Evolutionary conservation across 2,329 filamentous ascomycete species (phyloP), one percentile per base, ranked within the genome.

Genomic region (Pezicula radicicola): DNA sequence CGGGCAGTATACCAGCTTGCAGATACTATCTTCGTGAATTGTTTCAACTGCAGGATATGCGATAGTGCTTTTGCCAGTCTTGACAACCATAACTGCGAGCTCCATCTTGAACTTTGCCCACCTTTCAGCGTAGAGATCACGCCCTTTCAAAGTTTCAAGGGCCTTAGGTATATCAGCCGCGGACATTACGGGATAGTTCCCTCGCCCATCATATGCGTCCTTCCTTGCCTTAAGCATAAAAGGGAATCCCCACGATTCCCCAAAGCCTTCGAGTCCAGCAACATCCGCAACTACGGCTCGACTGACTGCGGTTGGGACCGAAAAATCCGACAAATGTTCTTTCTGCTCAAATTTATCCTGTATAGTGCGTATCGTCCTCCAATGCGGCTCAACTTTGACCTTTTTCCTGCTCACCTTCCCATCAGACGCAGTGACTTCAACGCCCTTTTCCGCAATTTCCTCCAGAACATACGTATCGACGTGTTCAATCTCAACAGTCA

Each of bases 261-360:
- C 85, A 37, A 88, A 83, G 36, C 80, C 74, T 59, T 80, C 74
- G 60, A 97, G 73, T 37, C 77, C 73, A 6, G 75, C 71, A 50
- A 82, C 80, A 46, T 77, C 75, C n/a, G 78, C 73, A 72, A 76
- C 3, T 65, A 67, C 50, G 10, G 81, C 78, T 44, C 95, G 71
- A 25, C 85, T 80, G 48, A 85, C 42, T 84, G 90, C 88, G 52
- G 91, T 86, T 19, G 87, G 84, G 6, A 97, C 84, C 1, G 79
- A 83, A 55, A 83, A 75, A 56, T 80, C 76, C 42, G 76, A 73
- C 50, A 97, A 77, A 66, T 95, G 87, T 67, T 88, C 81, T 72
- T 97, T 97, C 68, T 97, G 93, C 56, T 83, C 75, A 67, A 83
- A 97, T 75, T 97, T 97, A 75, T 97, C 91, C 75, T 97, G 93